These are phyloP conservation scores for Limtongia smithiae DNA, from an alignment of 805 yeast genomes.

Conservation along the genomic window DNA sequence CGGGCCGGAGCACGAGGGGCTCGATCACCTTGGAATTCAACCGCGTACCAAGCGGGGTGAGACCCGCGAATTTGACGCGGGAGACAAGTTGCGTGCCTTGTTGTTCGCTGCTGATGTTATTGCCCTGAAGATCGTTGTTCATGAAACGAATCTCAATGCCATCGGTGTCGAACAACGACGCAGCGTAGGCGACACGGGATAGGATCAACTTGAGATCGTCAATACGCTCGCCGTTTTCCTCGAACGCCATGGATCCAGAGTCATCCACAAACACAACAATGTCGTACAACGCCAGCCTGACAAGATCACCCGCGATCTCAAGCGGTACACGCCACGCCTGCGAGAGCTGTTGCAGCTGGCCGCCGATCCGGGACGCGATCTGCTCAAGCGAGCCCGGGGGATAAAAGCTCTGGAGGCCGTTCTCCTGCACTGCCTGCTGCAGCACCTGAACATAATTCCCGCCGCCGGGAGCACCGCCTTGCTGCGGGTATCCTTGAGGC, in stretches of 20 bases:
- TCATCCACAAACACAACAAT: constrained; percentile 36
- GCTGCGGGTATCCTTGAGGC: constrained; percentile 6
- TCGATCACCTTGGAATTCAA: constrained; percentile 33
- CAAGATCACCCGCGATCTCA: constrained; percentile 35
- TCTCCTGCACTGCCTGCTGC: constrained; percentile 32
- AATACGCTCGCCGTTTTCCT: constrained; percentile 37
- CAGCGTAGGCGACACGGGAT: constrained; percentile 34
- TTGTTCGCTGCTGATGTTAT: constrained; percentile 30
- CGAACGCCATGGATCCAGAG: constrained; percentile 38
- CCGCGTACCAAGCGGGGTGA: constrained; percentile 34
- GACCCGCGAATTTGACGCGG: constrained; percentile 32
- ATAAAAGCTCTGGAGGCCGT: constrained; percentile 33
- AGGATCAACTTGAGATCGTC: constrained; percentile 36
- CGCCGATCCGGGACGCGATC: constrained; percentile 29
- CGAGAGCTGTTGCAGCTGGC: constrained; percentile 28
- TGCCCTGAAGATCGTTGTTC: constrained; percentile 32
- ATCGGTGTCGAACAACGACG: constrained; percentile 34
- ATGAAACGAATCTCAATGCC: constrained; percentile 37
- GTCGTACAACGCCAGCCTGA: constrained; percentile 35
- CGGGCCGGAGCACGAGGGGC: constrained; percentile 33
- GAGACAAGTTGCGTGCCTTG: constrained; percentile 30
- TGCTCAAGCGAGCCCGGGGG: constrained; percentile 35
- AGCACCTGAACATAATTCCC: constrained; percentile 27
- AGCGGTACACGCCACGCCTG: constrained; percentile 34
- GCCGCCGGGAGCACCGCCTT: constrained; percentile 5